Conservation (phyloP, 306 rosid species). For the Pterocarpus macrocarpus region DNA sequence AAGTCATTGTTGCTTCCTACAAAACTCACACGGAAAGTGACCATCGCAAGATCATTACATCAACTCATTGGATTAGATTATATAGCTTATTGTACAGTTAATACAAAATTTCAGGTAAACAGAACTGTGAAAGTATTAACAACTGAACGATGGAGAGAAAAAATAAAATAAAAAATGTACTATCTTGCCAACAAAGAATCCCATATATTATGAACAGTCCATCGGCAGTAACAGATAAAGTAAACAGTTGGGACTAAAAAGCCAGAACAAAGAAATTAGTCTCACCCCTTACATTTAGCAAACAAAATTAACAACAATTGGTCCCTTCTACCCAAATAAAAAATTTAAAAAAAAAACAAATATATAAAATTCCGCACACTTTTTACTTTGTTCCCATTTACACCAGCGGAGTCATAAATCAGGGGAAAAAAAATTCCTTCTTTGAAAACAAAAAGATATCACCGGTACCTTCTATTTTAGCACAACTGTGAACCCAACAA, state of each 20-base stretch:
- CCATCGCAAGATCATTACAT: slow-evolving; percentile 3
- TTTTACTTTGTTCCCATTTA: neutral
- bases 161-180: neutral
- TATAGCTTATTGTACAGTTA: no score
- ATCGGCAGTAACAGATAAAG: neutral
- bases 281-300: neutral
- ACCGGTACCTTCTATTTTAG: neutral
- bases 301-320: neutral
- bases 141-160: no score
- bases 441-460: neutral
- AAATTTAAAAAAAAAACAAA: neutral
- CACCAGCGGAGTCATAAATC: neutral
- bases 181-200: slow-evolving; percentile 4
- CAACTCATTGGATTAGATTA: slow-evolving; percentile 10
- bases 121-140: neutral
- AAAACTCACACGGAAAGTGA: slow-evolving; percentile 34
- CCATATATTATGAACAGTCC: neutral
- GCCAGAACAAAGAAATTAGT: neutral
- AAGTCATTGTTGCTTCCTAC: slow-evolving; percentile 28
- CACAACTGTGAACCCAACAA: slow-evolving; percentile 26
- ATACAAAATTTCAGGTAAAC: no score
- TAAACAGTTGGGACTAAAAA: neutral
- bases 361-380: neutral
- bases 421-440: slow-evolving; percentile 7
- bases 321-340: neutral